These are phyloP conservation scores for Penicillium sp. DNA, from an alignment of 2,329 filamentous ascomycete species.

Conservation along the genomic window DNA sequence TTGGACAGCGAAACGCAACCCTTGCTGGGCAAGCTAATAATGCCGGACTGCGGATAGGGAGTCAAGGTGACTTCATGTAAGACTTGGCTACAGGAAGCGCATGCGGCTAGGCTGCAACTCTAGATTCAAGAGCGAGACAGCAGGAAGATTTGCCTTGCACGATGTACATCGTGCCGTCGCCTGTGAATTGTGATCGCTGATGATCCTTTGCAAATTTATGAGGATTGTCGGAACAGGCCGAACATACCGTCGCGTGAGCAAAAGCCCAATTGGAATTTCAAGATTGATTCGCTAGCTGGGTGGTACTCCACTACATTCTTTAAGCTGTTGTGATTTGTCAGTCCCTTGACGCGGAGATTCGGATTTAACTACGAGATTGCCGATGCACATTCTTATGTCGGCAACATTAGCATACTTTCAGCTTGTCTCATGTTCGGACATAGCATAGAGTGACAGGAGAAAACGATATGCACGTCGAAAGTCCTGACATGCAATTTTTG, in stretches of 20 bases:
- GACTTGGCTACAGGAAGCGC: background rate
- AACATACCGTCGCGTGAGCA: constrained; percentile 11
- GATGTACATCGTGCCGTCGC: background rate
- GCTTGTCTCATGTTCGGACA: background rate
- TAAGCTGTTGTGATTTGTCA: constrained; percentile 3
- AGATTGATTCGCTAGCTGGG: background rate
- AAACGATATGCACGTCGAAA: background rate
- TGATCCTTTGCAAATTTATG: constrained; percentile 1
- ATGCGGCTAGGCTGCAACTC: constrained; percentile 1
- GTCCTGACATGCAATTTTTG: background rate
- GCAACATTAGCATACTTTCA: background rate
- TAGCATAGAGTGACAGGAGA: background rate
- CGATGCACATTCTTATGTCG: background rate
- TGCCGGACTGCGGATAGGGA: background rate
- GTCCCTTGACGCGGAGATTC: background rate
- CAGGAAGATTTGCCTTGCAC: background rate
- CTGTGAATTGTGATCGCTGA: constrained; percentile 8
- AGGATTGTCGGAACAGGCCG: constrained; percentile 3
- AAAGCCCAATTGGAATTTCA: background rate
- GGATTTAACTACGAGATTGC: background rate
- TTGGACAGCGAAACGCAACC: constrained; percentile 1
- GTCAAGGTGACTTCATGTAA: constrained; percentile 3
- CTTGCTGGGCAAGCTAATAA: constrained; percentile 2
- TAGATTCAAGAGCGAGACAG: background rate
- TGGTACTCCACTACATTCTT: constrained; percentile 2